A percentile compares a stretch with the other conserved stretches of the same genome.
phyloP scores from a whole-genome alignment of 2,329 filamentous ascomycete genomes.

The Neurospora sp. region DNA sequence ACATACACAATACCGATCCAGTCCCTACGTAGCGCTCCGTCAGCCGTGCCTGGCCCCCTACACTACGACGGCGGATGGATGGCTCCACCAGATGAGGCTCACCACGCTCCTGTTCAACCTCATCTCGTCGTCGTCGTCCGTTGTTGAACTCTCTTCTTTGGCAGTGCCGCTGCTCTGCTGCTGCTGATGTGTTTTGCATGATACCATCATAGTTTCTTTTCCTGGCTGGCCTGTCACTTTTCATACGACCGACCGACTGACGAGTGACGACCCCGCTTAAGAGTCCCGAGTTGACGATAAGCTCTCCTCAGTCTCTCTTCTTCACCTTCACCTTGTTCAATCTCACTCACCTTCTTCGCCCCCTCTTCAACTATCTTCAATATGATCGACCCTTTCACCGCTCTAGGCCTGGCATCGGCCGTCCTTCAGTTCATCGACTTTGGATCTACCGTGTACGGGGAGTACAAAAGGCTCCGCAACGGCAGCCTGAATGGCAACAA shows the following conservation, averaged over 20 bases:
- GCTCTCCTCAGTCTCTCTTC: background rate
- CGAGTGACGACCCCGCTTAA: background rate
- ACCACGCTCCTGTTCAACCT: background rate
- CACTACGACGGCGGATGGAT: background rate
- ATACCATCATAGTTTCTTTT: background rate
- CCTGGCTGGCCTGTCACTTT: background rate
- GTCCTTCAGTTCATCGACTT: background rate
- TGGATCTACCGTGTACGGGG: background rate
- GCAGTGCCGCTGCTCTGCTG: background rate
- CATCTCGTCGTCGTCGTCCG: background rate
- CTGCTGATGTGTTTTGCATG: background rate
- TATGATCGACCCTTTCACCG: background rate
- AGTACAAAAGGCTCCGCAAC: background rate
- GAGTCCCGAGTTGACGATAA: background rate
- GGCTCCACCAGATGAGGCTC: background rate
- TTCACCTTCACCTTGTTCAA: background rate
- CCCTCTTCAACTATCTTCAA: background rate
- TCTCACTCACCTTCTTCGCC: background rate
- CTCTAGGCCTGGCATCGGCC: background rate
- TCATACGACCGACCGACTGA: background rate
- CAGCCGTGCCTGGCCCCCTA: background rate
- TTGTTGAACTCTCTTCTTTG: background rate
- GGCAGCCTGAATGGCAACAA: background rate
- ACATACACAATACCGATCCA: background rate
- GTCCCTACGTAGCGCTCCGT: background rate